Evolutionary conservation across 257 asterid genomes (phyloP).

Genomic region (Prunella vulgaris): DNA sequence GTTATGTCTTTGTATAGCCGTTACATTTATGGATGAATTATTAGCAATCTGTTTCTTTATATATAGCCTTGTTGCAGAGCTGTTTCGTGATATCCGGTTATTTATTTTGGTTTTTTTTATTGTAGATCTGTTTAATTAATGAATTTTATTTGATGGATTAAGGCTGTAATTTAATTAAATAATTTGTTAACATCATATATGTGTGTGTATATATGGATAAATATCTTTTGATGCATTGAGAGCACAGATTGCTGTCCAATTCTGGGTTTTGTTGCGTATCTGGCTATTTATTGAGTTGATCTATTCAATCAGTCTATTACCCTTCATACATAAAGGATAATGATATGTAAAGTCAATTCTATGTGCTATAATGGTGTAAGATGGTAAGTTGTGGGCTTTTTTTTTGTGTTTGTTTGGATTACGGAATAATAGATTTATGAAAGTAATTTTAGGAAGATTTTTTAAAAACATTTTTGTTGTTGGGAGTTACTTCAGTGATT

Average conservation of each 20-base stretch:
- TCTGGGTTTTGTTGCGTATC: slow-evolving; percentile 21
- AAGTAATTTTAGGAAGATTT: neutral
- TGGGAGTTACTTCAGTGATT: neutral
- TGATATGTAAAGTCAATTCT: neutral
- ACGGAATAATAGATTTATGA: neutral
- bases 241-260: neutral
- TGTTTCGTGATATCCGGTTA: neutral
- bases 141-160: neutral
- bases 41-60: neutral
- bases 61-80: neutral
- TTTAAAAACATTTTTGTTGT: neutral
- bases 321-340: neutral
- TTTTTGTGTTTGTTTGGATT: neutral
- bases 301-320: neutral
- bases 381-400: neutral
- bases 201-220: neutral
- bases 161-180: neutral
- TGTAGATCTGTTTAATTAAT: neutral
- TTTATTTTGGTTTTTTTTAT: neutral
- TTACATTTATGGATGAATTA: neutral
- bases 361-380: neutral
- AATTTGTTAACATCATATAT: neutral
- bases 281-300: too few species aligned
- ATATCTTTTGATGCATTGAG: neutral
- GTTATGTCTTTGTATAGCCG: neutral